Base-by-base conservation (phyloP, 805 yeast species). In the Nakazawaea wickerhamii region DNA sequence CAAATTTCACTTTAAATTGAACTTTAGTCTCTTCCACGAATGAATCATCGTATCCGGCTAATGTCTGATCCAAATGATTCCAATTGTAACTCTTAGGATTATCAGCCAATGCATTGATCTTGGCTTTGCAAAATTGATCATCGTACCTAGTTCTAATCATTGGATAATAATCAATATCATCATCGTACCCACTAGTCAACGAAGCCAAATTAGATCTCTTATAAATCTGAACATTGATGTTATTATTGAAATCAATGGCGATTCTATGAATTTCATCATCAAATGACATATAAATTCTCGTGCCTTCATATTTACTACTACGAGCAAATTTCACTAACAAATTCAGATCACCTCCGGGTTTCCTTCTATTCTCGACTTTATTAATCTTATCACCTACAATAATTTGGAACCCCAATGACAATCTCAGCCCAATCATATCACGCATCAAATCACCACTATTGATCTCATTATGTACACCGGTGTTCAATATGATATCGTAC, bases 1-100 rank as follows among this genome's bases (percentile, higher is more conserved):
- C 97, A 63, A 89, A 87, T 55, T 95, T 82, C 58, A 90, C 75
- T 50, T 84, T 70, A 56, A 79, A 84, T 50, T 72, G 67, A 26
- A 72, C 70, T 44, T 71, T 73, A 45, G 70, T 68, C 9, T 71
- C 73, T 14, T 71, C 77, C 10, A 79, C 77, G 43, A 77, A 64
- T 1, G 78, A 75, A 50, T 88, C 96, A 22, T 83, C 89, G 57
- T 82, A 85, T 0, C 99, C 99, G 0, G 97, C 95, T n/a, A 90
- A 60, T 19, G 77, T 75, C 55, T 88, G 96, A 64, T 93, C 99
- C 50, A 90, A 70, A 48, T 81, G 84, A 52, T 90, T 90, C 99
- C 99, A 93, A 48, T 90, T 89, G 48, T 78, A 75, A 11, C 68
- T 64, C 34, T 73, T 61, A 3, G 82, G 73, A 26, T 71, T 72